Evolutionary conservation across 345 rosid genomes (phyloP).

Genomic region (Sisymbrium altissimum): DNA sequence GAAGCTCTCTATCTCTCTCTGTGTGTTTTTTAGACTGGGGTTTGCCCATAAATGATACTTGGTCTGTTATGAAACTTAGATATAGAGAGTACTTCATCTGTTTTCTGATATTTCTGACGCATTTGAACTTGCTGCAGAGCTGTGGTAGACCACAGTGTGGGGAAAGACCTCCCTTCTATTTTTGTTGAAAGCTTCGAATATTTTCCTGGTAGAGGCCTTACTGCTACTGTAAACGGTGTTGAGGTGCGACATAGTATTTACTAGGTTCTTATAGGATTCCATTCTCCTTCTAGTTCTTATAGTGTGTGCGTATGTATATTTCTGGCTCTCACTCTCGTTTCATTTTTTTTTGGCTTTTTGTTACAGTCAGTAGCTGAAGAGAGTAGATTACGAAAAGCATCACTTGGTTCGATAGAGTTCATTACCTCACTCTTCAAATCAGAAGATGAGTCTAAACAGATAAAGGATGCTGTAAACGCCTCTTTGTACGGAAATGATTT

Average conservation of each 20-base stretch:
- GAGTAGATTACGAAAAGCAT: conserved; percentile 58
- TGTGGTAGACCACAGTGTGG: conserved; percentile 87
- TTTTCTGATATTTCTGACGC: conserved; percentile 17
- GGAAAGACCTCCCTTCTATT: conserved; percentile 88
- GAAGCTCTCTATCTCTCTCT: background rate
- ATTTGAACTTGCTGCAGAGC: conserved; percentile 58
- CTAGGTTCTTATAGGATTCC: background rate
- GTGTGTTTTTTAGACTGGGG: background rate
- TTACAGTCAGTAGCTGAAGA: conserved; percentile 63
- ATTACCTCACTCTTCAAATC: conserved; percentile 75
- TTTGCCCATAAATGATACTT: background rate
- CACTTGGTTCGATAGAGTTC: conserved; percentile 94
- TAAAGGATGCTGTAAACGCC: conserved; percentile 73
- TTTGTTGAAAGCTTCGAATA: conserved; percentile 81
- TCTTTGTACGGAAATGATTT: conserved; percentile 79
- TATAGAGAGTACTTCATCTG: background rate
- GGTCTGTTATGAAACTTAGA: background rate
- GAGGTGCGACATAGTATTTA: conserved; percentile 40
- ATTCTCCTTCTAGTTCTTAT: background rate
- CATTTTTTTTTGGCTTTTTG: conserved; percentile 30
- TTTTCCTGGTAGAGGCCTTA: conserved; percentile 94
- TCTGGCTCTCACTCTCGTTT: conserved; percentile 11
- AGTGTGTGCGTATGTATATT: background rate
- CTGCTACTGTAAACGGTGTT: conserved; percentile 67
- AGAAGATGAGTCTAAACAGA: conserved; percentile 66